phyloP scores from a whole-genome alignment of 371 early-diverging fungal species.

The Apophysomyces sp. region DNA sequence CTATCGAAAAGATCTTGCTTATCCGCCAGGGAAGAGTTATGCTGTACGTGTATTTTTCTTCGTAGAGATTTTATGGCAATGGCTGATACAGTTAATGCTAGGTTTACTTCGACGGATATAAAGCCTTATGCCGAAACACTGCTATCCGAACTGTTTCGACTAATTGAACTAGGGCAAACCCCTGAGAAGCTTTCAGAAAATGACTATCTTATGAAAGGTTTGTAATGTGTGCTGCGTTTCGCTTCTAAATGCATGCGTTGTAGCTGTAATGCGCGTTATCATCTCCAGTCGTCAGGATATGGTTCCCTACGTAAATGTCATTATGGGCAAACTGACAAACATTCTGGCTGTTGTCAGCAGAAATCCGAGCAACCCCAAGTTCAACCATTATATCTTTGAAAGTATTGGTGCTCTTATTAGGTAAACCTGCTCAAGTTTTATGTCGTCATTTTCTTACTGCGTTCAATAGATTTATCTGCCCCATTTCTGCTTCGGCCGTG shows the following conservation, averaged over 20 bases:
- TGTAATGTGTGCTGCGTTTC: background rate
- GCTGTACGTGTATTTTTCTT: conserved; percentile 47
- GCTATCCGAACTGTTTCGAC: conserved; percentile 72
- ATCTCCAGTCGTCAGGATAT: conserved; percentile 73
- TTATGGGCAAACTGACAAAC: conserved; percentile 70
- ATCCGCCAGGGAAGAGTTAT: conserved; percentile 68
- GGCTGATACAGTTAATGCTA: conserved; percentile 12
- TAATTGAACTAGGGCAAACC: conserved; percentile 65
- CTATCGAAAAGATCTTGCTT: conserved; percentile 88
- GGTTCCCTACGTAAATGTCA: conserved; percentile 65
- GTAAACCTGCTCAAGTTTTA: conserved; percentile 15
- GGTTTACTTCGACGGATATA: conserved; percentile 73
- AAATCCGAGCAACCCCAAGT: conserved; percentile 97
- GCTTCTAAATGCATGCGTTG: background rate
- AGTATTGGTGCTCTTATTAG: conserved; percentile 85
- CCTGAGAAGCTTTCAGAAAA: conserved; percentile 94
- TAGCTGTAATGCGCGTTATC: conserved; percentile 82
- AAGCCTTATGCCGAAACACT: conserved; percentile 67
- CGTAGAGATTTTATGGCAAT: background rate
- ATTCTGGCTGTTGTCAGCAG: conserved; percentile 83
- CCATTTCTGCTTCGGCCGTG: conserved; percentile 63
- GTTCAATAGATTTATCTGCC: conserved; percentile 50
- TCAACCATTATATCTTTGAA: conserved; percentile 97
- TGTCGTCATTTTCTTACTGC: background rate
- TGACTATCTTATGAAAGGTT: conserved; percentile 88